Evolutionary conservation across 2,329 filamentous ascomycete species (phyloP), one percentile per base, ranked within the genome.

Genomic region (Curvularia verruculosa): DNA sequence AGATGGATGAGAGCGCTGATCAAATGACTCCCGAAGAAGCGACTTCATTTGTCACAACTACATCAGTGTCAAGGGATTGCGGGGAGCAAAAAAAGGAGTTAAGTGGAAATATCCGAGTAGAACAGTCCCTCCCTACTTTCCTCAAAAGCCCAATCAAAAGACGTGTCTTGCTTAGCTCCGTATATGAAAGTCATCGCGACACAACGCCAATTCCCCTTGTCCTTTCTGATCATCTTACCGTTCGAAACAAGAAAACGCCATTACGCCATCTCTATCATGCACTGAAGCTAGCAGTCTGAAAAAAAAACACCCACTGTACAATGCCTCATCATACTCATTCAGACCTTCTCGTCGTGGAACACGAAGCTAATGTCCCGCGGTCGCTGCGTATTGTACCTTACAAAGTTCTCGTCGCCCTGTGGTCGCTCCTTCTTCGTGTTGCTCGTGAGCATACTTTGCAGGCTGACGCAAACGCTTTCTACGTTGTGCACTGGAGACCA

Each of bases 401-500:
- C 92, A 71, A 99, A 98, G 10, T 95, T 89, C 54, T 89, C 90
- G 71, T 99, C 92, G 3, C 94, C 95, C 0, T 90, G 89, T 0
- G 95, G 95, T 31, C 95, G 84, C 78, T 98, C 93, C 70, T 94
- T 89, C 79, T 93, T 94, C 10, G 86, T 89, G 76, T 99, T 99
- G 59, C 94, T 92, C 1, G 95, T 97, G 72, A 99, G 79, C 95
- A 99, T 99, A 80, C 92, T 96, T 79, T 99, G 95, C 52, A 99
- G 85, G 77, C 92, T 96, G 86, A 99, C 95, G 81, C 92, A 97
- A 24, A 99, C 88, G 71, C 90, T 96, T 81, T 98, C 94, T 8
- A 97, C 95, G 57, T 94, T 97, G 75, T 99, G 95, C 0, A 99
- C 94, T 0, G 95, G 95, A 46, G 90, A 95, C 95, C 95, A 99